phyloP scores from a whole-genome alignment of 176 grass and related monocot genomes.

The Eleusine coracana region DNA sequence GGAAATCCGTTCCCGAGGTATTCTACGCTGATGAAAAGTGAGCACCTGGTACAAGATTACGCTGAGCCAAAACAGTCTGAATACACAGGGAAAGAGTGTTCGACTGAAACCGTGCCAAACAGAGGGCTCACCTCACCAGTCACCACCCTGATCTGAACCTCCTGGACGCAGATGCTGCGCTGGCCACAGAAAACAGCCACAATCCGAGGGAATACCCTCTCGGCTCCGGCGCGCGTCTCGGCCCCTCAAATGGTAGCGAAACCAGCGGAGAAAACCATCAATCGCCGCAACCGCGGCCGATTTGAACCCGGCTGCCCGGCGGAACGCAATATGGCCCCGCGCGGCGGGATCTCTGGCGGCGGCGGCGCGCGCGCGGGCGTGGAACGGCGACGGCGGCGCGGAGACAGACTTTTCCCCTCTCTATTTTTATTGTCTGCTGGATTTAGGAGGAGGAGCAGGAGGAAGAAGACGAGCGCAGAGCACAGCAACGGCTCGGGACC shows the following conservation, averaged over 20 bases:
- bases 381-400: not conserved
- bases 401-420: not conserved
- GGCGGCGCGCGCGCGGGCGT: not conserved
- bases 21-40: not conserved
- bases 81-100: not conserved
- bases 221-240: not conserved
- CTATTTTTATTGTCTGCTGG: not conserved
- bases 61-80: not conserved
- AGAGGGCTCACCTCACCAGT: not conserved
- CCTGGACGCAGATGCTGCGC: not conserved
- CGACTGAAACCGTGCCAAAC: not conserved
- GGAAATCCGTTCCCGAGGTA: not conserved
- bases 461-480: conserved; percentile 6
- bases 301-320: not conserved
- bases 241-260: not conserved
- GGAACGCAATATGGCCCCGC: not conserved
- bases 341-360: not conserved
- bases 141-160: conserved; percentile 7
- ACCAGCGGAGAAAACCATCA: not conserved
- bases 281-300: not conserved
- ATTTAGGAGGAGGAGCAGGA: not conserved
- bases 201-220: not conserved
- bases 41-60: not conserved
- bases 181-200: not conserved
- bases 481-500: conserved; percentile 32